Conservation (phyloP, 2,329 filamentous ascomycete species). For the Neonectria hederae region DNA sequence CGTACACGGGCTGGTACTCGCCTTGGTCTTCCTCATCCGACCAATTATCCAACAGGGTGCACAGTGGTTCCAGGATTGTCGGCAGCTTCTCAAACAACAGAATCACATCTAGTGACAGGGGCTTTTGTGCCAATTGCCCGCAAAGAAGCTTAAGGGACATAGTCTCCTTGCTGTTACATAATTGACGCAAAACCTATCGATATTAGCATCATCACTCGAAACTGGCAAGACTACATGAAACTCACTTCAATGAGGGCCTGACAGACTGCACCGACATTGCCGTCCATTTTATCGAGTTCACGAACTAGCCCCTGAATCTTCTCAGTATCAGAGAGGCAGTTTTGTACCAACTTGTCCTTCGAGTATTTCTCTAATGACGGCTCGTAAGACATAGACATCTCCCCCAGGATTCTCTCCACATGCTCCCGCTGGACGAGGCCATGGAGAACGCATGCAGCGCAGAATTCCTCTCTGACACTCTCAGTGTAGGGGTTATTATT, state of each 20-base stretch:
- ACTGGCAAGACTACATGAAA: background rate
- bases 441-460: slow-evolving; percentile 90
- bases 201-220: slow-evolving; percentile 7
- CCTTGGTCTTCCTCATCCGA: slow-evolving; percentile 83
- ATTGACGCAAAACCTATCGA: slow-evolving; percentile 69
- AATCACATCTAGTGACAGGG: slow-evolving; percentile 77
- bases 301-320: slow-evolving; percentile 79
- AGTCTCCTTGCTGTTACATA: slow-evolving; percentile 79
- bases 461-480: slow-evolving; percentile 75
- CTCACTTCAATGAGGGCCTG: slow-evolving; percentile 77
- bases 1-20: slow-evolving; percentile 86
- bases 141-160: slow-evolving; percentile 82
- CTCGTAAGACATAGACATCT: slow-evolving; percentile 82
- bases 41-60: slow-evolving; percentile 81
- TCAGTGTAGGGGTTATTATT: slow-evolving; percentile 67
- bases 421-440: slow-evolving; percentile 81
- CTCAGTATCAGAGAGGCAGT: slow-evolving; percentile 80
- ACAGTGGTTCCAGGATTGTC: slow-evolving; percentile 77
- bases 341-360: slow-evolving; percentile 80
- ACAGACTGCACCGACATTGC: slow-evolving; percentile 87
- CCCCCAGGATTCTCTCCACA: slow-evolving; percentile 82
- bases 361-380: slow-evolving; percentile 78
- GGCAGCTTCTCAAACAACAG: slow-evolving; percentile 77
- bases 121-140: slow-evolving; percentile 75
- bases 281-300: slow-evolving; percentile 89